A percentile compares a stretch with the other conserved stretches of the same genome.
phyloP scores from a whole-genome alignment of 2,329 filamentous ascomycete genomes.

The Stagonosporopsis rhizophila region DNA sequence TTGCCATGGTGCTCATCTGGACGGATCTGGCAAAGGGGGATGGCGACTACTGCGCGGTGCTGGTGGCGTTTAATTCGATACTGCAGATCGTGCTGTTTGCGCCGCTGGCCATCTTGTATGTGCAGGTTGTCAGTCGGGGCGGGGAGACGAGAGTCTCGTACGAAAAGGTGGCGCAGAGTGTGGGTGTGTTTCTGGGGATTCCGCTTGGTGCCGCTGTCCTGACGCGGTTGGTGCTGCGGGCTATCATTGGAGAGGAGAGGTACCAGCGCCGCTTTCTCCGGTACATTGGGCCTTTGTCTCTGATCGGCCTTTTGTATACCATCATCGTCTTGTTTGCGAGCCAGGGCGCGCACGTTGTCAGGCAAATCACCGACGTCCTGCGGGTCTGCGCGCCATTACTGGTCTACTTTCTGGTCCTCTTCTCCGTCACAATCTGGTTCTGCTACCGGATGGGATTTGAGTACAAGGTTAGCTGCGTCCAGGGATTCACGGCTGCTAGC shows the following conservation, averaged over 20 bases:
- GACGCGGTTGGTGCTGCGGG: conserved; percentile 70
- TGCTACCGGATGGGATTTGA: conserved; percentile 73
- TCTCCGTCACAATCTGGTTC: conserved; percentile 70
- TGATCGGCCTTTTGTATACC: conserved; percentile 85
- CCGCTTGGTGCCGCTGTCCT: conserved; percentile 81
- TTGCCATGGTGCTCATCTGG: conserved; percentile 89
- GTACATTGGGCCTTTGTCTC: conserved; percentile 73
- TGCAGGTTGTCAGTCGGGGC: conserved; percentile 69
- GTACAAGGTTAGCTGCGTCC: conserved; percentile 74
- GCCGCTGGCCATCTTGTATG: conserved; percentile 59
- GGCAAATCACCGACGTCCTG: conserved; percentile 83
- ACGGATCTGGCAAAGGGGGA: conserved; percentile 79
- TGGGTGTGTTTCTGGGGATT: conserved; percentile 83
- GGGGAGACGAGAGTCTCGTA: conserved; percentile 62
- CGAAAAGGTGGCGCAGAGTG: conserved; percentile 74
- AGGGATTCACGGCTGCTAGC: conserved; percentile 88
- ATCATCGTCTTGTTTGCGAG: conserved; percentile 86
- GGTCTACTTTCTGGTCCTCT: conserved; percentile 81
- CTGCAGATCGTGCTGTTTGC: conserved; percentile 58
- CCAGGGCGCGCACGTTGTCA: conserved; percentile 79
- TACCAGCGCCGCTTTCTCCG: conserved; percentile 76
- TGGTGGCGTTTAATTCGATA: conserved; percentile 58
- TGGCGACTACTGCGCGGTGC: conserved; percentile 76
- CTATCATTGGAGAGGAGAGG: conserved; percentile 61
- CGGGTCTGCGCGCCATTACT: conserved; percentile 81